Base-by-base conservation (phyloP, 2,329 filamentous ascomycete species). In the Pezicula radicicola region DNA sequence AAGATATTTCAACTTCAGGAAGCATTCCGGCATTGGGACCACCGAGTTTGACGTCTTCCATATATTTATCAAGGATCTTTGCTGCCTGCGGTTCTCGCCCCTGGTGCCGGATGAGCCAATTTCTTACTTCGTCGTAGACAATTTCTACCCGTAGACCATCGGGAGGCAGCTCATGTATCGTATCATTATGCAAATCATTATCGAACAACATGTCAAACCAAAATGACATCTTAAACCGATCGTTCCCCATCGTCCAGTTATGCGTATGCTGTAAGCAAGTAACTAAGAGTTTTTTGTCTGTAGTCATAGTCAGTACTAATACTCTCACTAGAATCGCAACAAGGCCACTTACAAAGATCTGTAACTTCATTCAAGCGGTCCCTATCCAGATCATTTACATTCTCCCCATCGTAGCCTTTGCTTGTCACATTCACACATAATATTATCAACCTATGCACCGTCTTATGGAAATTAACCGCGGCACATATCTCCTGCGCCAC, bases 221-320 rank as follows among this genome's bases (percentile, higher is more conserved):
- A 54, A 87, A 87, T 0, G 79, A 76, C 81, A 86, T 87, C 64
- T 87, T 87, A 66, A 86, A 86, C 35, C 84, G 73, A 61, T 87
- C 83, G 60, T 87, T 84, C 55, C 85, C 85, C 51, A 83, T 83
- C 1, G 82, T 84, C 82, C 84, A 86, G 64, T 87, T 87, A 58
- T 87, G 83, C 2, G 82, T 80, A 64, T 87, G 83, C 60, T 87
- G 84, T 12, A 87, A 68, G 2, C 80, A 81, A 0, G 83, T 86
- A 2, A 87, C 83, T 2, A 87, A 72, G 1, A 87, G 70, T 61
- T 85, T 86, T 59, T 87, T 87, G 66, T 83, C 82, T 85, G 55
- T 35, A 48, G 54, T 16, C 49, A 43, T 33, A 28, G 13, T 39
- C 35, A 45, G 18, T 19, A 7, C 6, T 13, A 10, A 28, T 4